These are phyloP conservation scores for Erysiphe neolycopersici DNA, from an alignment of 2,329 filamentous ascomycete genomes.

Conservation along the genomic window DNA sequence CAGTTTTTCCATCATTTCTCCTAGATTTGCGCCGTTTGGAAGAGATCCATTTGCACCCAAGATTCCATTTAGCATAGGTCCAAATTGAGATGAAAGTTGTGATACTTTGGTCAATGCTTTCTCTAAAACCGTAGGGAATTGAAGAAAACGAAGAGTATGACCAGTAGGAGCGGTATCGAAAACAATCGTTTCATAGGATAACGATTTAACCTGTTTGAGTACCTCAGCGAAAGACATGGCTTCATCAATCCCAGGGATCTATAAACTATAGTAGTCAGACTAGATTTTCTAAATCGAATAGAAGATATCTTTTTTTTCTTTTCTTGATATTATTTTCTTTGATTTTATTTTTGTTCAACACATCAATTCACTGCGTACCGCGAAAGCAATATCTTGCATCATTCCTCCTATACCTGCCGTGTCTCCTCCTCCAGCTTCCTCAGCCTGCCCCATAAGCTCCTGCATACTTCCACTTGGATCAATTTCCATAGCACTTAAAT, in stretches of 20 bases:
- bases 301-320: neutral
- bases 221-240: conserved; percentile 99
- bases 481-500: conserved; percentile 96
- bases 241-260: conserved; percentile 97
- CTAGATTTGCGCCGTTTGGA: conserved; percentile 77
- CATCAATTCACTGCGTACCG: conserved; percentile 26
- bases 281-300: neutral
- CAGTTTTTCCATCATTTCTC: conserved; percentile 83
- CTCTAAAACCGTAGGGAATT: conserved; percentile 93
- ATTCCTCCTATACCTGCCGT: conserved; percentile 76
- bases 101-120: conserved; percentile 96
- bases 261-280: neutral
- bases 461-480: conserved; percentile 96
- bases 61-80: conserved; percentile 81
- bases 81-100: conserved; percentile 80
- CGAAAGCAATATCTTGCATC: conserved; percentile 97
- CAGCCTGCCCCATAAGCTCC: conserved; percentile 56
- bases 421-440: conserved; percentile 45
- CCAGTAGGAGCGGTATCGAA: conserved; percentile 97
- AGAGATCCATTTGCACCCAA: conserved; percentile 40
- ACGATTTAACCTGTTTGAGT: conserved; percentile 94
- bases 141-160: conserved; percentile 92
- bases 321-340: too few relatives aligned
- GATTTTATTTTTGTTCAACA: neutral
- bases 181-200: conserved; percentile 96